Evolutionary conservation across 2,329 filamentous ascomycete genomes (phyloP).

Genomic region (Trichophaea hybrida): DNA sequence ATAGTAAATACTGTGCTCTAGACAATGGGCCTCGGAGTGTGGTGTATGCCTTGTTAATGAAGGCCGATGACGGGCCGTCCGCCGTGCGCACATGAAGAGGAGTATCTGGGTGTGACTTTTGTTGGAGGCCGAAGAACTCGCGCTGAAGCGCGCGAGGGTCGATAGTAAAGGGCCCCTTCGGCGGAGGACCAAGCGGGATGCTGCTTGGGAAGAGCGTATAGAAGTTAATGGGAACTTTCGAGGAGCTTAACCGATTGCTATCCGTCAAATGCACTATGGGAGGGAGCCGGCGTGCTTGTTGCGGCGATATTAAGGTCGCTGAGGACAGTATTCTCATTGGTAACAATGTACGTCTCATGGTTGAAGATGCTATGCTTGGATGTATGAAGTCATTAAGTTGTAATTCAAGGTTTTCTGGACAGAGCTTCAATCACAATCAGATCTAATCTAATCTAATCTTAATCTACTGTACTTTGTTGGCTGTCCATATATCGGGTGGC

Average conservation of each 20-base stretch:
- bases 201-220: conserved; percentile 81
- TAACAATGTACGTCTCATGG: no score
- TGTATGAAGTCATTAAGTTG: no score
- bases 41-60: conserved; percentile 83
- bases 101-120: conserved; percentile 57
- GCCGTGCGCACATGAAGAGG: conserved; percentile 33
- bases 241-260: neutral
- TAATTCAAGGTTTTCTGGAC: no score
- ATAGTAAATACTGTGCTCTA: conserved; percentile 77
- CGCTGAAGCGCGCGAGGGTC: conserved; percentile 48
- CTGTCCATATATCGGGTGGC: no score
- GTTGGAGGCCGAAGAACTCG: conserved; percentile 78
- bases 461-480: no score
- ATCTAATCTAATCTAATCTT: no score
- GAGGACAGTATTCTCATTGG: no score
- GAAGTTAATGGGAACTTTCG: conserved; percentile 34
- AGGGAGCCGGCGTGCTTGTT: no score
- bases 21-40: conserved; percentile 64
- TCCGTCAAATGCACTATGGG: no score
- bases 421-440: no score
- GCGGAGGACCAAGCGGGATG: conserved; percentile 63
- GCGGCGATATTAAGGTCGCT: no score
- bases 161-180: conserved; percentile 59
- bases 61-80: conserved; percentile 40
- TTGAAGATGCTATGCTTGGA: no score